Percentiles rank a stretch among this genome's conserved stretches.
Conservation (phyloP, 805 yeast genomes). For the Saccharomycopsis fermentans region DNA sequence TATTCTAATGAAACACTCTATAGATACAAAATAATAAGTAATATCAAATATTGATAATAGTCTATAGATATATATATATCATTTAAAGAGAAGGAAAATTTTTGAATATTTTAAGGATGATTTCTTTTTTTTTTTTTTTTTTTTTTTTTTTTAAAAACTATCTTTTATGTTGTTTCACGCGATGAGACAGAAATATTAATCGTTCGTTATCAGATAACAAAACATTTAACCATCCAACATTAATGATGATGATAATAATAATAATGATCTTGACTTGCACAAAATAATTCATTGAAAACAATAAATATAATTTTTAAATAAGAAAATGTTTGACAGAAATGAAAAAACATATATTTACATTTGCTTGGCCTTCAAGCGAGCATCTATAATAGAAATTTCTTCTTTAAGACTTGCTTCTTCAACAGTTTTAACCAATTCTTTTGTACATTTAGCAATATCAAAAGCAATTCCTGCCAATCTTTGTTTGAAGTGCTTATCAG, state of each 20-base stretch:
- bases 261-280: neutral
- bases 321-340: neutral
- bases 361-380: conserved; percentile 32
- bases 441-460: conserved; percentile 93
- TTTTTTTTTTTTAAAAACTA: neutral
- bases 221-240: neutral
- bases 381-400: conserved; percentile 74
- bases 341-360: neutral
- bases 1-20: too few relatives aligned
- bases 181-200: neutral
- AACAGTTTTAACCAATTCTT: conserved; percentile 89
- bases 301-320: neutral
- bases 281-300: neutral
- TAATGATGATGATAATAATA: neutral
- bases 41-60: too few relatives aligned
- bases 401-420: conserved; percentile 87
- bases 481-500: conserved; percentile 84
- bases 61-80: too few relatives aligned
- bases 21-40: too few relatives aligned
- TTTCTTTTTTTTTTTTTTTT: neutral
- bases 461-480: conserved; percentile 92
- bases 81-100: neutral
- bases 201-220: neutral
- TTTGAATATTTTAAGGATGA: neutral
- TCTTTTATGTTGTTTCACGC: neutral